phyloP scores from a whole-genome alignment of 2,329 filamentous ascomycete genomes.

The Ophiostoma ulmi region DNA sequence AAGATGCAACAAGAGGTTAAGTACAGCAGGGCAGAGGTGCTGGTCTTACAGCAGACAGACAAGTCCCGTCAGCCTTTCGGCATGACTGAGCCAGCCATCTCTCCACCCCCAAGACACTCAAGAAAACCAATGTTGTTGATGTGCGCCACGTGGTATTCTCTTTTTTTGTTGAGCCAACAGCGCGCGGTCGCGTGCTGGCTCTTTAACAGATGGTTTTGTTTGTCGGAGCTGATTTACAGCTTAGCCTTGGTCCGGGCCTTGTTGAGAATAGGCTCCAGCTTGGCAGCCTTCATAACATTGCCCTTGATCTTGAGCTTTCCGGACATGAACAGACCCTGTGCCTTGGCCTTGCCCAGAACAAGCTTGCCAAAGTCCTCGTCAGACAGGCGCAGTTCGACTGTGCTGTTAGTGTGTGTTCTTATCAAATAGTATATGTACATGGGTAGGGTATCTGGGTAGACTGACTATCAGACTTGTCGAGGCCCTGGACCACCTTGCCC shows the following conservation, averaged over 20 bases:
- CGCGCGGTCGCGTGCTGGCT: neutral
- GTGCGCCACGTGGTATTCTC: neutral
- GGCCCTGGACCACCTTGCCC: slow-evolving; percentile 73
- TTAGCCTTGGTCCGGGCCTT: slow-evolving; percentile 74
- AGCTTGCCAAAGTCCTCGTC: slow-evolving; percentile 84
- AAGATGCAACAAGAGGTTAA: neutral
- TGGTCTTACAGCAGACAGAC: neutral
- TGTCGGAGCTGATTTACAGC: slow-evolving; percentile 46
- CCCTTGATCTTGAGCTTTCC: slow-evolving; percentile 98
- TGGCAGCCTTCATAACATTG: slow-evolving; percentile 97
- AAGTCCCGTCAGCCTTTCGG: neutral
- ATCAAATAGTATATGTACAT: neutral
- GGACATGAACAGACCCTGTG: slow-evolving; percentile 94
- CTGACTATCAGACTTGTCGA: slow-evolving; percentile 76
- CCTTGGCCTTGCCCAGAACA: slow-evolving; percentile 81
- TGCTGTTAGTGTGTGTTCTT: neutral
- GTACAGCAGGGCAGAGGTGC: neutral
- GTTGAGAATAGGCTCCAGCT: slow-evolving; percentile 88
- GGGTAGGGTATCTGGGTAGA: neutral
- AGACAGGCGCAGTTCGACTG: slow-evolving; percentile 78
- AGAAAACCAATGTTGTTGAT: neutral
- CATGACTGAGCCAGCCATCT: neutral
- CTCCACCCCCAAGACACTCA: neutral
- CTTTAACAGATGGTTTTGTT: neutral
- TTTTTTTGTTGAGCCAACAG: neutral